Evolutionary conservation across 2,329 filamentous ascomycete species (phyloP), one percentile per base, ranked within the genome.

Genomic region (Arthroderma sp.): DNA sequence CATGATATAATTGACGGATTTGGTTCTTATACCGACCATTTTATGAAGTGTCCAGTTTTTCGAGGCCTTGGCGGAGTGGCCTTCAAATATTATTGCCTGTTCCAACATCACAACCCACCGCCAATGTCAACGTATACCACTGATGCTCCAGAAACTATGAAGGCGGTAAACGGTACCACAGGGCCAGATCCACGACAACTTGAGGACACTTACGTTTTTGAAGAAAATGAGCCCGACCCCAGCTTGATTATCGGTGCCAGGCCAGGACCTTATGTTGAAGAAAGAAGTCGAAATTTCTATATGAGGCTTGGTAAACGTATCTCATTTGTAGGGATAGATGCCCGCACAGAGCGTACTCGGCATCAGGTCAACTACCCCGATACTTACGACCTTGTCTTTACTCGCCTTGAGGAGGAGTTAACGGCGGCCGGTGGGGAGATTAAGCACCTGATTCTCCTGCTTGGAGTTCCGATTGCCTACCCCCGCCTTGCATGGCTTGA

Each of bases 401-500:
- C 68, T 32, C 72, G 75, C 3, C 61, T 78, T 3, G 59, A 70
- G 29, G 59, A 62, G 7, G 74, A 80, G 50, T 64, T 80, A 7
- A 56, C 61, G 0, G 68, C 66, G 0, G 59, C 66, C 4, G 70
- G 74, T 45, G 70, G 69, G 29, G 68, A 74, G 11, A 73, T 81
- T 57, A 80, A 77, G 62, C 78, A 82, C 55, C 58, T 82, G 22
- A 67, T 82, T 34, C 62, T 82, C 22, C 64, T 82, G 7, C 66
- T 82, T 2, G 83, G 82, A 45, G 78, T 84, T 22, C 85, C 87
- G 0, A 89, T 93, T 54, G 68, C 69, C 1, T 72, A 75, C 51
- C 72, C 71, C 1, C 86, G 89, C 54, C 72, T 95, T 44, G 91
- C 88, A n/a, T 95, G 89, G 89, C 73, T 95, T 4, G 89, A 96